Evolutionary conservation across 768 basidiomycete species (phyloP), one percentile per base, ranked within the genome.

Genomic region (Sutorius australiensis): DNA sequence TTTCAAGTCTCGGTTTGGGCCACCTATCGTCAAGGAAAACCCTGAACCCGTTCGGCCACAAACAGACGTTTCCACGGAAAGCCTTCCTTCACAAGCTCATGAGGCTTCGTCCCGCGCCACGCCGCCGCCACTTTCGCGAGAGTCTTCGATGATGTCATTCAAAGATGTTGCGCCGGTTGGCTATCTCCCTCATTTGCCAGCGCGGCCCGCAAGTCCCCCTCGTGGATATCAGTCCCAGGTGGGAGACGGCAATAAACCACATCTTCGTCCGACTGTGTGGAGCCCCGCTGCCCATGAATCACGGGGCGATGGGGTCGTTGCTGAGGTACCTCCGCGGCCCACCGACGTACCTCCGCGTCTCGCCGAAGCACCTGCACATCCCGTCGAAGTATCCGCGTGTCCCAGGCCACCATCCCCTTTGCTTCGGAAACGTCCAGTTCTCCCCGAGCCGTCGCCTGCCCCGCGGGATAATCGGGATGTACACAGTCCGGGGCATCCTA

Each of bases 1-100:
- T 28, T 9, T 19, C 8, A 31, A 69, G 69, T 70, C 70, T 34
- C 68, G 68, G 9, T 69, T 69, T 30, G 68, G 68, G 6, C 68
- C 68, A n/a, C 68, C 68, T 3, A 50, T 69, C 16, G 36, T 46
- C 31, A 67, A 61, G 36, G 67, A 61, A 39, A 42, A 47, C 3
- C 21, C 14, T 2, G 61, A 67, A 11, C 43, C 50, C 24, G 36
- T 21, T 19, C 53, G 28, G 30, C 21, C 46, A 1, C 51, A 34
- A n/a, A 43, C 19, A 31, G 53, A 52, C 17, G 16, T 57, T 14
- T 56, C 68, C 12, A 50, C 50, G 6, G 68, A 66, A 11, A 61
- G 59, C 43, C 49, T 40, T 16, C 24, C 45, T 32, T 58, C 55
- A 17, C 56, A 46, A 7, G 28, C 48, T 3, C 57, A 37, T 13